A percentile compares a stretch with the other conserved stretches of the same genome.
These are phyloP conservation scores for Syzygium malaccense DNA, from an alignment of 441 rosid genomes.

Conservation along the genomic window DNA sequence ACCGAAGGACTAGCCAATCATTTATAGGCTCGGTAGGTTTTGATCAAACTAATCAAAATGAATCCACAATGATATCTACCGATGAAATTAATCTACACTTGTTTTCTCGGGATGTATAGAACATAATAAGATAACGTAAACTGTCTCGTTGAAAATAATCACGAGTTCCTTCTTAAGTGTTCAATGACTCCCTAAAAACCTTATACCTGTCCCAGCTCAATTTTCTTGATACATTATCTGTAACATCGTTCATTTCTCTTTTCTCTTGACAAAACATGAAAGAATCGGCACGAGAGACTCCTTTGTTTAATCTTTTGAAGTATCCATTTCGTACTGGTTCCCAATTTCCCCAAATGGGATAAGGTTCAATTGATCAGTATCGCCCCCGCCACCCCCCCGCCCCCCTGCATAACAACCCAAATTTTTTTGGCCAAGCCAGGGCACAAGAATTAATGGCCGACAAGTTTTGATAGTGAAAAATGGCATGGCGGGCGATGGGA, in stretches of 20 bases:
- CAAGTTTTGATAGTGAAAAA: background rate
- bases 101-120: background rate
- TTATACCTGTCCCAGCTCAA: background rate
- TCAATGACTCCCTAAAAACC: background rate
- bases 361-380: background rate
- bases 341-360: background rate
- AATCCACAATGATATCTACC: background rate
- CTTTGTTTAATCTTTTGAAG: background rate
- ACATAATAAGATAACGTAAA: background rate
- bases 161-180: background rate
- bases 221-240: background rate
- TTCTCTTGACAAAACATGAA: background rate
- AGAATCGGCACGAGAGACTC: background rate
- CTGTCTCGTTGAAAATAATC: background rate
- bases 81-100: background rate
- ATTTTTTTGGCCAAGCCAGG: background rate
- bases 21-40: background rate
- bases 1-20: background rate
- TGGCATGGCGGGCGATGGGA: background rate
- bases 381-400: background rate
- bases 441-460: background rate
- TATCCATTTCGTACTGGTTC: background rate
- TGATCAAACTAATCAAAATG: background rate
- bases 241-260: background rate
- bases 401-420: background rate